A percentile compares a stretch with the other conserved stretches of the same genome.
phyloP scores from a whole-genome alignment of 2,329 filamentous ascomycete genomes.

The Ophiocordyceps camponoti-leonardi region DNA sequence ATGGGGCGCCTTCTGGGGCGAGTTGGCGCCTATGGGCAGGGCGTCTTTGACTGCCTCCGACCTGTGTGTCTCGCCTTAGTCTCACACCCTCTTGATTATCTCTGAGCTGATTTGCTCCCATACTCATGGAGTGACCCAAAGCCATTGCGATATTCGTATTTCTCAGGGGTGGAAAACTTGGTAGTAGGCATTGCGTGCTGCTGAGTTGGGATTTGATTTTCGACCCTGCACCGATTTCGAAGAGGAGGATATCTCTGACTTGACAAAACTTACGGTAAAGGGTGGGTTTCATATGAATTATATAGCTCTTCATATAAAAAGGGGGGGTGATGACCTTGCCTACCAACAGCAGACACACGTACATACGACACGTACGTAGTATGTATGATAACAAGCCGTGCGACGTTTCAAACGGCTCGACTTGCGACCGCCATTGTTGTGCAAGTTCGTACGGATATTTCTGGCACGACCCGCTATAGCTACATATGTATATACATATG shows the following conservation, averaged over 20 bases:
- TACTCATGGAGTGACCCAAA: slow-evolving; percentile 1
- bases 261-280: neutral
- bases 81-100: no score
- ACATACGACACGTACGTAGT: no score
- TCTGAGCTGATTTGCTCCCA: neutral
- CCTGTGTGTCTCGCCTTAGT: slow-evolving; percentile 22
- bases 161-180: neutral
- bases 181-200: neutral
- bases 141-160: neutral
- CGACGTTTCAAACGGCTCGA: neutral
- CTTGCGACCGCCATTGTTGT: no score
- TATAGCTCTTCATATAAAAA: neutral
- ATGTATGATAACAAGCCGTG: neutral
- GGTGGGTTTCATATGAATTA: neutral
- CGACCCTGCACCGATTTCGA: neutral
- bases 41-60: slow-evolving; percentile 61
- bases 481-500: no score
- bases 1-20: slow-evolving; percentile 61
- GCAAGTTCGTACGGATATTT: neutral
- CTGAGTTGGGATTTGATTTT: neutral
- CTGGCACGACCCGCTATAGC: neutral
- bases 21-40: slow-evolving; percentile 60
- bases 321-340: no score
- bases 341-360: no score
- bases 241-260: neutral